phyloP scores from a whole-genome alignment of 352 stramenopile genomes.

The Phytophthora hybrid region DNA sequence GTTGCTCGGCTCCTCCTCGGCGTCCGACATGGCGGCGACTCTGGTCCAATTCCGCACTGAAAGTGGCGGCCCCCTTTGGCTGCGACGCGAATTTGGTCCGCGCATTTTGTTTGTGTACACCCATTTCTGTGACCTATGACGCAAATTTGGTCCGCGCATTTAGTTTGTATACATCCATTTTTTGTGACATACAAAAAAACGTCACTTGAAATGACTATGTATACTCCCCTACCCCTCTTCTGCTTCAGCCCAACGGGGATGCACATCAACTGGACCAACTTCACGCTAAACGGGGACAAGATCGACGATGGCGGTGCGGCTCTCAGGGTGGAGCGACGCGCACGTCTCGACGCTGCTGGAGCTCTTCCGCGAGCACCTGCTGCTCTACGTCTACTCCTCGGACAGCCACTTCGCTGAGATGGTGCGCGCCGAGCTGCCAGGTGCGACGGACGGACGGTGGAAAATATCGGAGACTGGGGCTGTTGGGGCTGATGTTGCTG shows the following conservation, averaged over 20 bases:
- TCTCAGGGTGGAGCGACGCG: slow-evolving; percentile 58
- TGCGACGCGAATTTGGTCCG: neutral
- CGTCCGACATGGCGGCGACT: slow-evolving; percentile 39
- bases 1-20: slow-evolving; percentile 47
- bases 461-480: slow-evolving; percentile 8
- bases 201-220: no score
- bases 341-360: slow-evolving; percentile 62
- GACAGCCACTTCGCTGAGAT: slow-evolving; percentile 53
- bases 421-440: slow-evolving; percentile 50
- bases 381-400: slow-evolving; percentile 70
- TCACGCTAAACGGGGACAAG: slow-evolving; percentile 4
- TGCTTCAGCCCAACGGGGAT: neutral
- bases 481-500: slow-evolving; percentile 13
- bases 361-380: slow-evolving; percentile 59
- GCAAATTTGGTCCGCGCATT: neutral
- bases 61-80: slow-evolving; percentile 18
- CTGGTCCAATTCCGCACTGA: slow-evolving; percentile 29
- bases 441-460: slow-evolving; percentile 21
- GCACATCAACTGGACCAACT: slow-evolving; percentile 4
- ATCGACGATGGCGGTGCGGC: slow-evolving; percentile 39
- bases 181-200: neutral
- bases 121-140: neutral
- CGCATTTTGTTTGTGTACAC: neutral
- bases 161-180: neutral
- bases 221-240: neutral